Evolutionary conservation across 257 asterid species (phyloP).

Genomic region (Gentiana dahurica): DNA sequence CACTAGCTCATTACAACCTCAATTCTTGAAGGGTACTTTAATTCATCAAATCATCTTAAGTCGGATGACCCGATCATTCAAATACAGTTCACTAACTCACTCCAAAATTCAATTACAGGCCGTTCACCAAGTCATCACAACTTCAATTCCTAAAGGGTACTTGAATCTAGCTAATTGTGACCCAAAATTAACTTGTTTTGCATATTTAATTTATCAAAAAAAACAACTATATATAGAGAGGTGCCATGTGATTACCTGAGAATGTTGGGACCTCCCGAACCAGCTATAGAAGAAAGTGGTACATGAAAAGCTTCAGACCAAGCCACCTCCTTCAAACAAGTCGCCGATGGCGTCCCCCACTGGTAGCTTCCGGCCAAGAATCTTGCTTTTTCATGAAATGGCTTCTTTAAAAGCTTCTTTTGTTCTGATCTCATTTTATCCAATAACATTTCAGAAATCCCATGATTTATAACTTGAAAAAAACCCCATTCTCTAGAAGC

Average conservation of each 20-base stretch:
- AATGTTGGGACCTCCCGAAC: slow-evolving; percentile 21
- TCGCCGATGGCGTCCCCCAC: slow-evolving; percentile 81
- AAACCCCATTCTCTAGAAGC: slow-evolving; percentile 91
- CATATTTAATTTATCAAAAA: too few species aligned
- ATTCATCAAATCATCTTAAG: too few species aligned
- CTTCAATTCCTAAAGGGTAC: too few species aligned
- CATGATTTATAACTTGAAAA: slow-evolving; percentile 76
- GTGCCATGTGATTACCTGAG: slow-evolving; percentile 41
- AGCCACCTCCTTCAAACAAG: slow-evolving; percentile 42
- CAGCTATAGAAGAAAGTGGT: slow-evolving; percentile 34
- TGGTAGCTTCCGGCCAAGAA: slow-evolving; percentile 61
- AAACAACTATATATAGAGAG: too few species aligned
- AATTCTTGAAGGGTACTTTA: too few species aligned
- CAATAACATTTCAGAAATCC: slow-evolving; percentile 37
- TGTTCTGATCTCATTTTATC: slow-evolving; percentile 57
- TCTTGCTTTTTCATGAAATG: slow-evolving; percentile 40
- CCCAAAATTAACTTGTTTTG: too few species aligned
- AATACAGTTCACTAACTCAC: too few species aligned
- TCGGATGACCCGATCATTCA: too few species aligned
- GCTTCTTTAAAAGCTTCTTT: slow-evolving; percentile 43
- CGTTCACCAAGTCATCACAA: too few species aligned
- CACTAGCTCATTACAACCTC: too few species aligned
- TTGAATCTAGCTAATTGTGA: too few species aligned
- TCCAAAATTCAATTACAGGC: too few species aligned
- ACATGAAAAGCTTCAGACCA: slow-evolving; percentile 96